A percentile compares a stretch with the other conserved stretches of the same genome.
These are phyloP conservation scores for Verticillium longisporum DNA, from an alignment of 2,329 filamentous ascomycete species.

Conservation along the genomic window DNA sequence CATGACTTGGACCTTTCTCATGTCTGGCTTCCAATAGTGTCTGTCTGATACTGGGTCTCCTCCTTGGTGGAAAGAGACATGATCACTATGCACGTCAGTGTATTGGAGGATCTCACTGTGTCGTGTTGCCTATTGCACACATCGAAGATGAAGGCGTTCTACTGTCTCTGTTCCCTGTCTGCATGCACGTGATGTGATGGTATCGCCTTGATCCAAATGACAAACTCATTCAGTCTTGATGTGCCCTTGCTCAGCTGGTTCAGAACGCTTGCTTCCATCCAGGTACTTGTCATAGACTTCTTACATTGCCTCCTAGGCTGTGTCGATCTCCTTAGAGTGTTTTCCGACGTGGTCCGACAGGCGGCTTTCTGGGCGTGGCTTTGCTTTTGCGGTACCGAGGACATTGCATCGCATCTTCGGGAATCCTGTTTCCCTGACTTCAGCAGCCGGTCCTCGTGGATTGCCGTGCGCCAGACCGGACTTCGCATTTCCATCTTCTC, in stretches of 20 bases:
- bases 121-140: constrained; percentile 16
- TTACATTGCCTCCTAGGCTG: constrained; percentile 9
- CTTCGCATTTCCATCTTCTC: too few species aligned
- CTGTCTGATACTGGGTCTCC: constrained; percentile 9
- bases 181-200: constrained; percentile 5
- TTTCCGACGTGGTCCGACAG: constrained; percentile 11
- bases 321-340: constrained; percentile 11
- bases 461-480: too few species aligned
- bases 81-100: neutral
- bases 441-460: too few species aligned
- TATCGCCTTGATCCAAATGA: constrained; percentile 5
- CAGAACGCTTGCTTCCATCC: constrained; percentile 13
- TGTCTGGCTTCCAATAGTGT: constrained; percentile 18
- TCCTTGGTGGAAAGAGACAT: neutral
- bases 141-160: constrained; percentile 20
- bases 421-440: too few species aligned
- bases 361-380: neutral
- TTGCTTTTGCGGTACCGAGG: neutral
- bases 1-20: constrained; percentile 18
- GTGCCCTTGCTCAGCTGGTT: constrained; percentile 13
- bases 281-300: constrained; percentile 12
- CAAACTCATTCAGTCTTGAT: constrained; percentile 11
- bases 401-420: neutral
- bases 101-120: neutral
- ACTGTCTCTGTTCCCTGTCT: constrained; percentile 16